These are phyloP conservation scores for Coemansia interrupta DNA, from an alignment of 192 early-diverging fungal species.

Conservation along the genomic window DNA sequence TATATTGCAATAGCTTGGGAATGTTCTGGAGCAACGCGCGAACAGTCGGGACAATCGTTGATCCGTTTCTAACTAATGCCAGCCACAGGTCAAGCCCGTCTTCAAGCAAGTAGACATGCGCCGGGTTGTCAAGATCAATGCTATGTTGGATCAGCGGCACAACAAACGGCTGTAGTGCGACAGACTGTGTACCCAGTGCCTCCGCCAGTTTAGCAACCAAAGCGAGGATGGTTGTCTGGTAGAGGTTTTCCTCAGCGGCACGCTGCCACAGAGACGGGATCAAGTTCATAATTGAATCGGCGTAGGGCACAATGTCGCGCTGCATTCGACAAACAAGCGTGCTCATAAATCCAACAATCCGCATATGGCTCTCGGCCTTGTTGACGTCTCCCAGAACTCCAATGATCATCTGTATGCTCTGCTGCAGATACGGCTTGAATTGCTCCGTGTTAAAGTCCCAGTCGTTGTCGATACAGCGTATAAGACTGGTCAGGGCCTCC, in stretches of 20 bases:
- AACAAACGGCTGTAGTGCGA: conserved; percentile 68
- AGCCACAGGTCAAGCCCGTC: conserved; percentile 91
- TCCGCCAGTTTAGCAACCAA: conserved; percentile 75
- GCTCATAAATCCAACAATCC: conserved; percentile 68
- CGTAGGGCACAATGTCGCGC: conserved; percentile 69
- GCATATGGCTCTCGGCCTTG: conserved; percentile 73
- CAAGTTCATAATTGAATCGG: conserved; percentile 65
- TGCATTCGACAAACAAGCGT: conserved; percentile 77
- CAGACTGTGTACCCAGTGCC: conserved; percentile 67
- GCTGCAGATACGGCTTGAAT: conserved; percentile 68
- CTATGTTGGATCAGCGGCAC: conserved; percentile 74
- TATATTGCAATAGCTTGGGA: conserved; percentile 65
- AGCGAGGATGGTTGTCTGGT: conserved; percentile 72
- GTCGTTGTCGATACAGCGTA: conserved; percentile 67
- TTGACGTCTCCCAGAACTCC: conserved; percentile 61
- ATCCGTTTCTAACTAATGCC: conserved; percentile 69
- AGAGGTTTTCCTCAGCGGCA: conserved; percentile 71
- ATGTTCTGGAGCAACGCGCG: conserved; percentile 60
- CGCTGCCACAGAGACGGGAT: conserved; percentile 79
- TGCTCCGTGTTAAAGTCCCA: conserved; percentile 77
- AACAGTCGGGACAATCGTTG: conserved; percentile 54
- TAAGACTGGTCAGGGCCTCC: conserved; percentile 65
- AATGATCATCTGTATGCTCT: conserved; percentile 57
- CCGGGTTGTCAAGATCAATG: conserved; percentile 59
- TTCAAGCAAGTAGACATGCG: conserved; percentile 80